phyloP scores from a whole-genome alignment of 2,329 filamentous ascomycete species.

The Diplocarpon rosae region DNA sequence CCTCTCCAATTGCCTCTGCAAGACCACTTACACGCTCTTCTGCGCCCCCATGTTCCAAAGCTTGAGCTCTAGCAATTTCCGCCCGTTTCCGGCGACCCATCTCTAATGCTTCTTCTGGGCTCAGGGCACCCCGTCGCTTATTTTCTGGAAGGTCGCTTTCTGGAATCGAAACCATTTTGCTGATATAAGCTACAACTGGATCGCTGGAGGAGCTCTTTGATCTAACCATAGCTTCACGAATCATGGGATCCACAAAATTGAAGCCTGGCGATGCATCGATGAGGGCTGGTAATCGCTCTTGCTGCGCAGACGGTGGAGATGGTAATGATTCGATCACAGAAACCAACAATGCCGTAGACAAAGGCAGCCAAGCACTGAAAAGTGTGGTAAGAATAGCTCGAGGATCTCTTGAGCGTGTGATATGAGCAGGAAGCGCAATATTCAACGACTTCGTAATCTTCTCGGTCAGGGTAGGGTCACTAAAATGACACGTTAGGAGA shows the following conservation, averaged over 20 bases:
- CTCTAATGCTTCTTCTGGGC: slow-evolving; percentile 80
- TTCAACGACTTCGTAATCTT: slow-evolving; percentile 91
- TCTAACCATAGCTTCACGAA: slow-evolving; percentile 71
- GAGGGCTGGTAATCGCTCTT: slow-evolving; percentile 66
- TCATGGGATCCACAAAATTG: slow-evolving; percentile 52
- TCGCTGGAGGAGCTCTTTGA: slow-evolving; percentile 62
- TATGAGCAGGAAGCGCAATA: slow-evolving; percentile 72
- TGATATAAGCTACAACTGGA: slow-evolving; percentile 87
- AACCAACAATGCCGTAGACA: slow-evolving; percentile 85
- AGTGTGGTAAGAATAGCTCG: slow-evolving; percentile 74
- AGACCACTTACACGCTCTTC: slow-evolving; percentile 34
- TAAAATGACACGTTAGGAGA: slow-evolving; percentile 30
- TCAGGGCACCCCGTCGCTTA: slow-evolving; percentile 61
- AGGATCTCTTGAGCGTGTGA: slow-evolving; percentile 74
- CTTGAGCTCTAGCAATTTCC: slow-evolving; percentile 73
- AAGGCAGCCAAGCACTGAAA: slow-evolving; percentile 80
- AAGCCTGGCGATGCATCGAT: slow-evolving; percentile 71
- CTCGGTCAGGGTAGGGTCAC: slow-evolving; percentile 69
- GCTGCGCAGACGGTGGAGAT: slow-evolving; percentile 71
- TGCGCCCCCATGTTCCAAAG: slow-evolving; percentile 25
- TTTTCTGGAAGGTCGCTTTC: slow-evolving; percentile 87
- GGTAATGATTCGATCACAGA: slow-evolving; percentile 90
- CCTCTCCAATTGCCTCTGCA: slow-evolving; percentile 46
- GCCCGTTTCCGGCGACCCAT: slow-evolving; percentile 80
- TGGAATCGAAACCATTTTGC: slow-evolving; percentile 94